phyloP scores from a whole-genome alignment of 2,329 filamentous ascomycete genomes.

The Aspergillus novofumigatus region DNA sequence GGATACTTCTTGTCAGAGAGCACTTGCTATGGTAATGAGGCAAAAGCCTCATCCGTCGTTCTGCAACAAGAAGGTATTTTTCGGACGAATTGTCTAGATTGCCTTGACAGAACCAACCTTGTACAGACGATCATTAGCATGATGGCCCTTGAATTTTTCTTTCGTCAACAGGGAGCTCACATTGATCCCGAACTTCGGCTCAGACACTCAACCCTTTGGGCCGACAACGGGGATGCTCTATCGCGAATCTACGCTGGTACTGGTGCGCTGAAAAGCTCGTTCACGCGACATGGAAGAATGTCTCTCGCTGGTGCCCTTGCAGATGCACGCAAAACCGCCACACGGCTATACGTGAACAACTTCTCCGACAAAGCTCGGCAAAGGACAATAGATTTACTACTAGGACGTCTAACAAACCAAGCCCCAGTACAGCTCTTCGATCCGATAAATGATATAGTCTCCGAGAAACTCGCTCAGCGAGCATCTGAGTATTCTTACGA shows the following conservation, averaged over 20 bases:
- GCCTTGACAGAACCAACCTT: conserved; percentile 89
- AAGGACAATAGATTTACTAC: conserved; percentile 88
- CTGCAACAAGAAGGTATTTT: conserved; percentile 95
- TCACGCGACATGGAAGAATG: conserved; percentile 93
- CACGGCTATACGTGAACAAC: conserved; percentile 94
- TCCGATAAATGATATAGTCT: conserved; percentile 88
- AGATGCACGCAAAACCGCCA: conserved; percentile 92
- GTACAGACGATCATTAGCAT: conserved; percentile 94
- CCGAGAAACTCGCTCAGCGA: conserved; percentile 65
- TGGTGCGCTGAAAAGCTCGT: conserved; percentile 90
- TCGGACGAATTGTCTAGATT: conserved; percentile 93
- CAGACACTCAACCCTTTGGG: conserved; percentile 89
- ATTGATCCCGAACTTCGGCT: conserved; percentile 82
- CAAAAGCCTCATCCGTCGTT: conserved; percentile 57
- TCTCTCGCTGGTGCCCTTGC: conserved; percentile 87
- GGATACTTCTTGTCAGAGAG: conserved; percentile 87
- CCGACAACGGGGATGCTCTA: conserved; percentile 90
- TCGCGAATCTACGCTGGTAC: conserved; percentile 97
- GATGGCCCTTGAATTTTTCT: conserved; percentile 83
- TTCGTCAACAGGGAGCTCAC: conserved; percentile 65
- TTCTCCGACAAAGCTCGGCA: conserved; percentile 91
- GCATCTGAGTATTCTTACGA: conserved; percentile 69
- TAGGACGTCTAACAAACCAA: conserved; percentile 82
- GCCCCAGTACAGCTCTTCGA: conserved; percentile 81
- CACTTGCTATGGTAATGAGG: conserved; percentile 34